Conservation (phyloP, 208 protist species). For the Naegleria gruberi region DNA sequence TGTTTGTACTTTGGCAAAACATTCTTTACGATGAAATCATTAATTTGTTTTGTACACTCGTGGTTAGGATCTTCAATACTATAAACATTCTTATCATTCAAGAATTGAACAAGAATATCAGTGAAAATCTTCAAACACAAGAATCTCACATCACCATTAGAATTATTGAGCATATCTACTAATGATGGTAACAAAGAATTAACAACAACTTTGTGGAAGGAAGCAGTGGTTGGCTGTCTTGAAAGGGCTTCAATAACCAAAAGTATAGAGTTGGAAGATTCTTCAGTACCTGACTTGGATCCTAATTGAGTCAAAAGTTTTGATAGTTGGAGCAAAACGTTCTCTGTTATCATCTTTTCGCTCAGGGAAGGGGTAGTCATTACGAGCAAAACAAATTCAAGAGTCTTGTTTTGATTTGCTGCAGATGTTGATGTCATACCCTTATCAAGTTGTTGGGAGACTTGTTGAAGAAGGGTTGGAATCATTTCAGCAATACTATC, state of each 20-base stretch:
- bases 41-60: constrained; percentile 15
- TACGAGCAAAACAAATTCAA: not conserved
- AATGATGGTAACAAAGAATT: constrained; percentile 25
- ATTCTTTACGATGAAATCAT: constrained; percentile 24
- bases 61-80: not conserved
- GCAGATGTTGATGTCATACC: not conserved
- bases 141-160: constrained; percentile 33
- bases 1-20: constrained; percentile 39
- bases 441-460: not conserved
- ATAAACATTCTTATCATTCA: constrained; percentile 20
- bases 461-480: not conserved
- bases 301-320: constrained; percentile 30
- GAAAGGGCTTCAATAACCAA: constrained; percentile 29
- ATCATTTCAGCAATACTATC: not conserved
- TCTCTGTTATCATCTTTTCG: not conserved
- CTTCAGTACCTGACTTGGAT: constrained; percentile 36
- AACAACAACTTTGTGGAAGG: constrained; percentile 20
- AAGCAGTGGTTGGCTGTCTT: constrained; percentile 2
- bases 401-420: not conserved
- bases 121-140: constrained; percentile 33
- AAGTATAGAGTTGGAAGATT: constrained; percentile 36
- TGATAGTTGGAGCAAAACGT: constrained; percentile 13
- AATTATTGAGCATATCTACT: constrained; percentile 12
- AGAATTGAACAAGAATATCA: constrained; percentile 28
- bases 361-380: constrained; percentile 25